phyloP scores from a whole-genome alignment of 495 filamentous ascomycete genomes.

The Hypoxylon trugodes region DNA sequence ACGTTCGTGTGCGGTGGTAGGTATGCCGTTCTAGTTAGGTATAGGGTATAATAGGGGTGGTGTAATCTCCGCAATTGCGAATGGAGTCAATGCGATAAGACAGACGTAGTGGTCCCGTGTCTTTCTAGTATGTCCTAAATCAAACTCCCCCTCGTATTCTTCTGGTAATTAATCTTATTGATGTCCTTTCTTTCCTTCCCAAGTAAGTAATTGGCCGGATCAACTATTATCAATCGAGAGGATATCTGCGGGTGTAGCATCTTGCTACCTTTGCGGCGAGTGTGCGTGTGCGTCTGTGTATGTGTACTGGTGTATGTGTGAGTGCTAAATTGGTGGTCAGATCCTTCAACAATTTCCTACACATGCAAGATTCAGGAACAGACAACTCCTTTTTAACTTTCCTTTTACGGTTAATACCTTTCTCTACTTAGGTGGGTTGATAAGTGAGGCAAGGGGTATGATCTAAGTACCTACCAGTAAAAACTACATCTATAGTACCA shows the following conservation, averaged over 20 bases:
- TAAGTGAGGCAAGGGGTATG: too few species aligned
- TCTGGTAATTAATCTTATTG: background rate
- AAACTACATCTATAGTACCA: conserved; percentile 6
- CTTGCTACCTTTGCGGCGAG: too few species aligned
- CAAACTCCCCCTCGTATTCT: background rate
- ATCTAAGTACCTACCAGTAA: too few species aligned
- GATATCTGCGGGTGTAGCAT: too few species aligned
- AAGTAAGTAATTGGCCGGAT: background rate
- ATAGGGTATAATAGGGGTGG: conserved; percentile 8
- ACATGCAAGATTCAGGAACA: conserved; percentile 9
- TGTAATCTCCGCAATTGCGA: conserved; percentile 10
- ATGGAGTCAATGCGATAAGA: conserved; percentile 25
- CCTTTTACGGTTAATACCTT: conserved; percentile 15
- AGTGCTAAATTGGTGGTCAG: background rate
- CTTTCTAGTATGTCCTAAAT: background rate
- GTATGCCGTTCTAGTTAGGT: background rate
- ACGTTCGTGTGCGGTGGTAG: background rate
- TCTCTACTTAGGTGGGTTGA: too few species aligned
- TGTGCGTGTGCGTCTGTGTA: conserved; percentile 3
- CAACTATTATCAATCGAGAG: background rate
- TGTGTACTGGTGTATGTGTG: background rate
- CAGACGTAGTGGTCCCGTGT: conserved; percentile 6
- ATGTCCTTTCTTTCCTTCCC: background rate
- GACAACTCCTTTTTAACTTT: conserved; percentile 18
- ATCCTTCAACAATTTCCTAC: background rate